These are phyloP conservation scores for Boletus hoseneyae DNA, from an alignment of 1,284 basidiomycete species.

Conservation along the genomic window DNA sequence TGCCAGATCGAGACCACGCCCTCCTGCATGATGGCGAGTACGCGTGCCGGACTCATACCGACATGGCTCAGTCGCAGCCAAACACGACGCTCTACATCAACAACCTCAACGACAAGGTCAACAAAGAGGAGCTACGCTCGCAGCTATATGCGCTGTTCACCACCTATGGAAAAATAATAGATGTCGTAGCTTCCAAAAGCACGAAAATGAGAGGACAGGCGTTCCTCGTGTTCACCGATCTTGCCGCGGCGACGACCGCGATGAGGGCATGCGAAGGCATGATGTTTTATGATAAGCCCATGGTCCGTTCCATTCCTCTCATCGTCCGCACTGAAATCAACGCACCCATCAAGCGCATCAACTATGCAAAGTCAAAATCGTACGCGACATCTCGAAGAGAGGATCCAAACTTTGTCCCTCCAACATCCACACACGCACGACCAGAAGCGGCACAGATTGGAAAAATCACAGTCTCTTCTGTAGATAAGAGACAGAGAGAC, in stretches of 20 bases:
- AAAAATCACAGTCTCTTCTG: conserved; percentile 30
- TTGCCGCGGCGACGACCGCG: conserved; percentile 85
- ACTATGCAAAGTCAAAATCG: conserved; percentile 84
- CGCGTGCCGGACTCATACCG: background rate
- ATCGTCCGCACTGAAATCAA: conserved; percentile 11
- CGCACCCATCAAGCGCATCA: conserved; percentile 60
- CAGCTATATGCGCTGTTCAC: conserved; percentile 91
- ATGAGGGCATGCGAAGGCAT: conserved; percentile 89
- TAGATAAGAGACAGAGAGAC: conserved; percentile 66
- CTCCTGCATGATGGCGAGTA: background rate
- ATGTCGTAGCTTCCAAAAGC: conserved; percentile 90
- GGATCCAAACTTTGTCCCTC: conserved; percentile 72
- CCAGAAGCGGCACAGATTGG: conserved; percentile 40
- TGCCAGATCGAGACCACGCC: conserved; percentile 20
- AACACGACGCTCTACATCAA: conserved; percentile 92
- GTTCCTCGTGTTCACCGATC: conserved; percentile 92
- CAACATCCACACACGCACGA: conserved; percentile 57
- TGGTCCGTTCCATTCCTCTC: conserved; percentile 53
- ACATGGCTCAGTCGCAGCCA: conserved; percentile 60
- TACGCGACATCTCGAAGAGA: conserved; percentile 74
- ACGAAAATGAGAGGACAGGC: conserved; percentile 92
- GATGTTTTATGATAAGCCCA: conserved; percentile 88
- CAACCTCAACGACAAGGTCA: conserved; percentile 92
- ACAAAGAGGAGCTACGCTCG: conserved; percentile 85
- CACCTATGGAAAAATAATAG: conserved; percentile 90